Conservation (phyloP, 768 basidiomycete species). For the Pisolithus microcarpus region DNA sequence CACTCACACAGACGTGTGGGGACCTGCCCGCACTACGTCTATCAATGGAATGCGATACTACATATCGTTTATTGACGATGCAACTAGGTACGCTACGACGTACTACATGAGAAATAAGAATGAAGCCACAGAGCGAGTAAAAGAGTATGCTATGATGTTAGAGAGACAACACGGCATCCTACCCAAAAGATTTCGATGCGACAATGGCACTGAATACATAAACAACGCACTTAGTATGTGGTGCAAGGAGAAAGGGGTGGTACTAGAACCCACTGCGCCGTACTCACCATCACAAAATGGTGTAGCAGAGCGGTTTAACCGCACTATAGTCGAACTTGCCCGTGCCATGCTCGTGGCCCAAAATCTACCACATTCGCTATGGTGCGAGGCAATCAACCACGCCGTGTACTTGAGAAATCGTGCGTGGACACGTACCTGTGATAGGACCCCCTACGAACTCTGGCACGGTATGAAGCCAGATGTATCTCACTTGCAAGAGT, state of each 20-base stretch:
- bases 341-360: not conserved
- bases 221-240: not conserved
- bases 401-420: not conserved
- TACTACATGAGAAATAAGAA: not conserved
- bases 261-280: not conserved
- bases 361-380: not conserved
- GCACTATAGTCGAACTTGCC: not conserved
- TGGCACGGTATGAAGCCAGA: too few species aligned
- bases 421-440: not conserved
- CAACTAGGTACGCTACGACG: not conserved
- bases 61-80: not conserved
- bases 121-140: not conserved
- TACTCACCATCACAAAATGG: not conserved
- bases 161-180: not conserved
- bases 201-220: not conserved
- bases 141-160: not conserved
- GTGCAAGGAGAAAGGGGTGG: not conserved
- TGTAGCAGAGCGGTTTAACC: not conserved
- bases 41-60: not conserved
- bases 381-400: not conserved
- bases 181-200: not conserved
- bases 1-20: slow-evolving; percentile 7
- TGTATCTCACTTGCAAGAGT: too few species aligned
- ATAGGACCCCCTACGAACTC: too few species aligned
- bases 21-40: not conserved